Conservation (phyloP, 768 basidiomycete genomes). For the Ramaria rubella region DNA sequence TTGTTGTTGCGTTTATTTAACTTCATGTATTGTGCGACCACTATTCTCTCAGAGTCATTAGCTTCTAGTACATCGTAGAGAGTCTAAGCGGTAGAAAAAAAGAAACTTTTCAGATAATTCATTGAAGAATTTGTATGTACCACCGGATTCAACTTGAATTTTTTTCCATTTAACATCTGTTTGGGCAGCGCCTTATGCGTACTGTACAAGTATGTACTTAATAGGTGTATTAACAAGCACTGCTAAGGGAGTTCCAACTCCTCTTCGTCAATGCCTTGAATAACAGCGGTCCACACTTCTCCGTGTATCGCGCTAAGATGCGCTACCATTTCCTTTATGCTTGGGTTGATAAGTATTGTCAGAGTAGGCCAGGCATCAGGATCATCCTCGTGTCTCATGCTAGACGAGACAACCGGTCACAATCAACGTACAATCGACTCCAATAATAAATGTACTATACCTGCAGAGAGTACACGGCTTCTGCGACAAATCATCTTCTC, state of each 20-base stretch:
- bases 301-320: slow-evolving; percentile 1
- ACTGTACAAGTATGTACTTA: too few relatives aligned
- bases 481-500: background rate
- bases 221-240: too few relatives aligned
- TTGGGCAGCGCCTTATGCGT: too few relatives aligned
- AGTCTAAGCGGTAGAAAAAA: too few relatives aligned
- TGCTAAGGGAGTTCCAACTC: background rate
- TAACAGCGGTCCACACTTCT: background rate
- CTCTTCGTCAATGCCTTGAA: background rate
- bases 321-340: background rate
- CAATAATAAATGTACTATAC: background rate
- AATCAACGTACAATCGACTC: background rate
- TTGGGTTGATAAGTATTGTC: background rate
- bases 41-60: too few relatives aligned
- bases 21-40: too few relatives aligned
- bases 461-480: slow-evolving; percentile 3
- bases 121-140: too few relatives aligned
- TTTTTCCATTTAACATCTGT: too few relatives aligned
- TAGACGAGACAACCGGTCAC: background rate
- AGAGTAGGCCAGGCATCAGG: slow-evolving; percentile 4
- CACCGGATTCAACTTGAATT: too few relatives aligned
- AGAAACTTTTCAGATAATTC: too few relatives aligned
- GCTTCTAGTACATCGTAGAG: too few relatives aligned
- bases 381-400: slow-evolving; percentile 1
- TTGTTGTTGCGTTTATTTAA: too few relatives aligned